phyloP scores from a whole-genome alignment of 2,329 filamentous ascomycete genomes.

The Emmonsia crescens region DNA sequence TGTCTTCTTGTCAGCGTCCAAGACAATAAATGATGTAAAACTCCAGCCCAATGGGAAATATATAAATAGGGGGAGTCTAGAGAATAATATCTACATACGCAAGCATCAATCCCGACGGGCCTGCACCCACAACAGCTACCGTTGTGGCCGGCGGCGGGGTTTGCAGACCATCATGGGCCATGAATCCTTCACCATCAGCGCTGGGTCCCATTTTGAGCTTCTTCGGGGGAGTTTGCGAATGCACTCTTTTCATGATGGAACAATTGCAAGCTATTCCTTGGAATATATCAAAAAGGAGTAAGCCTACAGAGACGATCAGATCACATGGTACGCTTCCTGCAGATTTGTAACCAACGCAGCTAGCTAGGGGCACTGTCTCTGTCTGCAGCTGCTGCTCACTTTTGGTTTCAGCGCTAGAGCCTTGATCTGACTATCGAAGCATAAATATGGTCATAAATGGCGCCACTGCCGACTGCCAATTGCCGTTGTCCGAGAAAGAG shows the following conservation, averaged over 20 bases:
- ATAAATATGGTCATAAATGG: not conserved
- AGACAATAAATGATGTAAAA: not conserved
- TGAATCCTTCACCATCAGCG: conserved; percentile 20
- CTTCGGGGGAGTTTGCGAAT: conserved; percentile 10
- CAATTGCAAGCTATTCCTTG: not conserved
- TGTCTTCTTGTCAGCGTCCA: conserved; percentile 14
- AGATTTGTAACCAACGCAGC: not conserved
- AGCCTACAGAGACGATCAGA: not conserved
- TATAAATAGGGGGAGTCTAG: not conserved
- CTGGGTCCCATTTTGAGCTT: conserved; percentile 20
- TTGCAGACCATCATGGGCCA: conserved; percentile 9
- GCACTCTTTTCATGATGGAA: conserved; percentile 13
- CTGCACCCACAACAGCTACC: conserved; percentile 39
- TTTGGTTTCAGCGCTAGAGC: not conserved
- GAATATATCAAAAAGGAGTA: not conserved
- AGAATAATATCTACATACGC: conserved; percentile 20
- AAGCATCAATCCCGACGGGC: conserved; percentile 35
- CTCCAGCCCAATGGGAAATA: not conserved
- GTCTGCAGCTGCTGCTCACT: not conserved
- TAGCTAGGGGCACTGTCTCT: not conserved
- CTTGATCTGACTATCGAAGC: not conserved
- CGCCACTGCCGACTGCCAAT: not conserved
- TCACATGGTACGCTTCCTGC: not conserved
- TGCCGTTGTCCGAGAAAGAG: not conserved
- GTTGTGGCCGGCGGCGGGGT: conserved; percentile 15